Base-by-base conservation (phyloP, 306 rosid genomes). In the Albizia julibrissin region DNA sequence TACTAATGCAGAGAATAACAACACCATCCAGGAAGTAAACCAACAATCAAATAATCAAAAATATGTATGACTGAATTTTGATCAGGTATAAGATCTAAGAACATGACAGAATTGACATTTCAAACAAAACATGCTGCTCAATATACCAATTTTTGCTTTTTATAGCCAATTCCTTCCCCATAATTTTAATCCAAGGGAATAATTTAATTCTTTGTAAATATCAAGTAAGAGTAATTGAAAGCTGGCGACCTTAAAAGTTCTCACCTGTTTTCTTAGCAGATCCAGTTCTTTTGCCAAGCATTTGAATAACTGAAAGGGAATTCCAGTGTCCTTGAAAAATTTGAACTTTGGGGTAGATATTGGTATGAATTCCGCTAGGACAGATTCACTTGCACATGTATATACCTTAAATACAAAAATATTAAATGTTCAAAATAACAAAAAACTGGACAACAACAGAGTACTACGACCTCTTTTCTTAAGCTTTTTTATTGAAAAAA, bases 371-470 rank as follows among this genome's bases (percentile, higher is more conserved):
- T 89, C 65, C 18, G 93, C 73, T 56, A 95, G 80, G 82, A 84
- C 93, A 52, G 90, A 91, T 87, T 89, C 99, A 83, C 83, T 87
- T 46, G 52, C 84, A 86, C 94, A 91, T 12, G 99, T 95, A 77
- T 92, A 93, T 22, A 95, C 97, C 98, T 94, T 79, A 86, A 87
- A 74, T 76, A 74, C 5, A 80, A 80, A 37, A 79, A 49, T 6
- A 22, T 24, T 34, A 31, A 39, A 46, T 2, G 76, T 72, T 42
- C 58, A 34, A 75, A 24, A 79, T 69, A 50, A 56, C 49, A 50
- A 76, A 64, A 50, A 24, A 74, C 52, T 39, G 66, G 71, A 75
- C 69, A 82, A 49, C 44, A 47, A 80, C 52, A 40, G 27, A 31
- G 54, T n/a, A 69, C 14, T 40, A 4, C 21, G 69, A 50, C 58